Evolutionary conservation across 129 eudicot genomes (phyloP), one percentile per base, ranked within the genome.

Genomic region (Centella asiatica): DNA sequence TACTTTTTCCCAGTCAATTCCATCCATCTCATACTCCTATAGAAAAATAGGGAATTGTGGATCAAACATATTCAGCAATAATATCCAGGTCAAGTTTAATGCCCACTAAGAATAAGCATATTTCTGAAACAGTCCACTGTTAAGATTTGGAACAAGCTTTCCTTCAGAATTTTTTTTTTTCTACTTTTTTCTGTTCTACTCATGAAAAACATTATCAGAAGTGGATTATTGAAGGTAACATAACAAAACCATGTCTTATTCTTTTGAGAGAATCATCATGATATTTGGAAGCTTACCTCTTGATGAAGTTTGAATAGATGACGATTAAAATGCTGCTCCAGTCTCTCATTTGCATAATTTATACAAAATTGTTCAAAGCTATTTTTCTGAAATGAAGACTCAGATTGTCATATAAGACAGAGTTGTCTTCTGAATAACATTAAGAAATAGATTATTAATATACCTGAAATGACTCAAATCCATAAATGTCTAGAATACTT

Each of bases 321-420:
- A 4, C 96, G 85, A 68, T 77, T 76, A 56, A 84, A 81, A 65
- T 92, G 99, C 67, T 92, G 99, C 66, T 92, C 95, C 50, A 87
- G 80, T 61, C 95, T 81, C 90, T 92, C 99, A 72, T 85, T 82
- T 44, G 99, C 89, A 74, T 92, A 92, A 77, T 92, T 92, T 75
- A 92, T 87, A 48, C 82, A 82, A 48, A 92, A 66, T 72, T 92
- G 99, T 71, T 92, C 99, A 66, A 92, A 78, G 77, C 92, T 80
- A 55, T 92, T 92, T 66, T 72, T 87, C 99, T 92, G 88, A 71
- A 68, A 65, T 61, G 23, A 71, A 49, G 13, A 61, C 22, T 20
- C 42, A 70, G 64, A 34, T 31, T 27, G 57, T 58, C 57, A 78
- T 64, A 28, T 24, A 53, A 20, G 53, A 39, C 37, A 51, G 45